phyloP scores from a whole-genome alignment of 2,329 filamentous ascomycete genomes.

The Aspergillus persii region DNA sequence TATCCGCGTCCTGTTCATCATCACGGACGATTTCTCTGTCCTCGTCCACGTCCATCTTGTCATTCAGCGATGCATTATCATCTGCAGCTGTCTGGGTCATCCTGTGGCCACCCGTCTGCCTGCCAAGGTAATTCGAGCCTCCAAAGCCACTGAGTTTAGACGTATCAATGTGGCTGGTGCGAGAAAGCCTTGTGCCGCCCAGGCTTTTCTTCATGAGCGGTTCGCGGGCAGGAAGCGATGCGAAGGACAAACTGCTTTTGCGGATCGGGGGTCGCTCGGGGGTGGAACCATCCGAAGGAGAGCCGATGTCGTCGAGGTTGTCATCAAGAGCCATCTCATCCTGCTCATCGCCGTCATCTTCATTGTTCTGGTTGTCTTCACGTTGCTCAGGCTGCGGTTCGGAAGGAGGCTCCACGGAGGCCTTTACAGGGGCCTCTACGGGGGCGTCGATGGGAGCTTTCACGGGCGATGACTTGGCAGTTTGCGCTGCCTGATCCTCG shows the following conservation, averaged over 20 bases:
- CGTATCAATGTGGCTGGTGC: slow-evolving; percentile 75
- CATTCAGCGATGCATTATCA: slow-evolving; percentile 46
- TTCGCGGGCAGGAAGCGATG: slow-evolving; percentile 85
- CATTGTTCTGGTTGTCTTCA: background rate
- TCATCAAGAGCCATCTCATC: slow-evolving; percentile 37
- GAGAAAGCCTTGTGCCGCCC: slow-evolving; percentile 65
- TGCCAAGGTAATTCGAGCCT: slow-evolving; percentile 71
- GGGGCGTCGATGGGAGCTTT: slow-evolving; percentile 22
- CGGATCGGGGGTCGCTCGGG: slow-evolving; percentile 66
- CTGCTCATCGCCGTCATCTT: slow-evolving; percentile 25
- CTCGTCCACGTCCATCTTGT: slow-evolving; percentile 52
- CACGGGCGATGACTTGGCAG: slow-evolving; percentile 14
- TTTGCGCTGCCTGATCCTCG: slow-evolving; percentile 2
- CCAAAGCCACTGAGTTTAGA: slow-evolving; percentile 41
- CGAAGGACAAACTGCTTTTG: slow-evolving; percentile 94
- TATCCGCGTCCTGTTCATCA: slow-evolving; percentile 49
- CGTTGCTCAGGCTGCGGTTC: slow-evolving; percentile 6
- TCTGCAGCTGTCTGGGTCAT: slow-evolving; percentile 35
- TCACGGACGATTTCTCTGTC: slow-evolving; percentile 50
- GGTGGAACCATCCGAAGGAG: slow-evolving; percentile 48
- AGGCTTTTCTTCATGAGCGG: slow-evolving; percentile 84
- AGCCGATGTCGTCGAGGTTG: slow-evolving; percentile 46
- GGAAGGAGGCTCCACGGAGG: background rate
- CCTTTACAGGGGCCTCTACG: slow-evolving; percentile 9
- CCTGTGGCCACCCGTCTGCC: slow-evolving; percentile 63